These are phyloP conservation scores for Nakaseomyces uthaithaninus DNA, from an alignment of 1,139 yeast species.

Conservation along the genomic window DNA sequence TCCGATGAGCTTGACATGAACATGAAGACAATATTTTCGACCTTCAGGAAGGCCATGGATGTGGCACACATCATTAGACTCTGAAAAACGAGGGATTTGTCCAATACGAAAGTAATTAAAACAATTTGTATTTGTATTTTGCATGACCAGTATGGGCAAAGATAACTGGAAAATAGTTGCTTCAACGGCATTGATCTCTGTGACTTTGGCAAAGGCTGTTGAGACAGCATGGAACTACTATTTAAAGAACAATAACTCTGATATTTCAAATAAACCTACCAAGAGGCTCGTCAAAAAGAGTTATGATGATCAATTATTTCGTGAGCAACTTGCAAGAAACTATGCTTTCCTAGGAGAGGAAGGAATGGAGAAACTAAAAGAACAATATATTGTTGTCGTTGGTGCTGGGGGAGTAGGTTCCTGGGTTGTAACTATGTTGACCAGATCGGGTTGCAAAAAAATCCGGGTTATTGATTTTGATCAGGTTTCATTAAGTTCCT, in stretches of 20 bases:
- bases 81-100: too few relatives aligned
- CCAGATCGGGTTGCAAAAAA: constrained; percentile 78
- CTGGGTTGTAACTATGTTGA: constrained; percentile 89
- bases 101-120: too few relatives aligned
- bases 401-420: constrained; percentile 99
- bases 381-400: constrained; percentile 75
- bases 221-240: constrained; percentile 22
- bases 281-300: constrained; percentile 11
- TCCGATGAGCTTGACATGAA: neutral
- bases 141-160: constrained; percentile 12
- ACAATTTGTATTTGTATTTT: too few relatives aligned
- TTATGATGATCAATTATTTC: constrained; percentile 66
- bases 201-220: constrained; percentile 22
- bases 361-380: constrained; percentile 69
- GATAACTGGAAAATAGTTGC: constrained; percentile 26
- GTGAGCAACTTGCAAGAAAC: constrained; percentile 89
- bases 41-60: too few relatives aligned
- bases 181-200: constrained; percentile 26
- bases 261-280: neutral
- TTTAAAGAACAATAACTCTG: constrained; percentile 2
- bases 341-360: constrained; percentile 83
- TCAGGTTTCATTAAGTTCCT: constrained; percentile 84
- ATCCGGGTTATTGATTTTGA: constrained; percentile 85
- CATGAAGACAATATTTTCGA: too few relatives aligned
- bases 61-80: too few relatives aligned